Base-by-base conservation (phyloP, 805 yeast genomes). In the Pichia heedii region DNA sequence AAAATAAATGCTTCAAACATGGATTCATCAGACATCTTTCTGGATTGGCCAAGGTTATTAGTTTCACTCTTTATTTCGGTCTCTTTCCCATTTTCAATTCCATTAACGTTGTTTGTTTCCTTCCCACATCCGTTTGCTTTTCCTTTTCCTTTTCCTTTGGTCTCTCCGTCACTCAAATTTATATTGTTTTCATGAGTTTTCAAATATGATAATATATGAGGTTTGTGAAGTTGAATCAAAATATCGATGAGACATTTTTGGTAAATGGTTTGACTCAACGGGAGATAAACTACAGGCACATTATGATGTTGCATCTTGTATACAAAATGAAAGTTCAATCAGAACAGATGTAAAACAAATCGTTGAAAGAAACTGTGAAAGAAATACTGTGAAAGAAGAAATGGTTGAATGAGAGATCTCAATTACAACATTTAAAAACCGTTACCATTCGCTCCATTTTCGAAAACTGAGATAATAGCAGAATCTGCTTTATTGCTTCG, bases 201-300 rank as follows among this genome's bases (percentile, higher is more conserved):
- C 30, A 34, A 41, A 33, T 21, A 35, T 39, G 50, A 47, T 12
- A 41, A 44, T 26, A 54, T 45, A 47, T 47, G 60, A 41, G 42
- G 54, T 37, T 34, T 60, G 53, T 74, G 78, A n/a, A 73, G 48
- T 10, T 67, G 60, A 4, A 73, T 51, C 37, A 73, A 50, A 20
- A 73, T 56, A 41, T 71, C 75, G 5, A 65, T 52, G 36, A 75
- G 52, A 46, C 68, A 73, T 34, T 58, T 58, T 48, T 75, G 79
- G 7, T 71, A 57, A 2, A 61, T 45, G 0, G 78, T 66, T 34
- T 69, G 62, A 1, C 70, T 67, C 1, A 69, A 62, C 1, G 78
- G 76, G 4, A 75, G 51, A 43, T 58, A 56, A 33, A 52, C 57
- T 4, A 59, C 45, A 5, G 49, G 48, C 27, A 50, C 57, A n/a